Conservation (phyloP, 345 rosid species). For the Camelina sativa region DNA sequence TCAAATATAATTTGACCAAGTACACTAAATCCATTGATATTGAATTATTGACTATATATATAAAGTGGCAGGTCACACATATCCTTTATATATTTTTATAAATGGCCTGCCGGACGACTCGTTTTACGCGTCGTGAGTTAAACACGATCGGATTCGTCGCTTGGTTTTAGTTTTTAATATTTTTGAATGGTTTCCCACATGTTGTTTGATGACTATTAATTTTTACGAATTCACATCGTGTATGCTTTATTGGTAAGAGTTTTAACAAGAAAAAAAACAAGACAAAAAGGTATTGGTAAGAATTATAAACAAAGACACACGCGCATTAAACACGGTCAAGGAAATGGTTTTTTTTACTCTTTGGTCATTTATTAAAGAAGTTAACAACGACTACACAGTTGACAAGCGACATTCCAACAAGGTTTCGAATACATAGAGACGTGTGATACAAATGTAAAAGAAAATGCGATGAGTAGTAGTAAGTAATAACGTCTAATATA, state of each 20-base stretch:
- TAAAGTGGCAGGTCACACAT: neutral
- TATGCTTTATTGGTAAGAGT: constrained; percentile 15
- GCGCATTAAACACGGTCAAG: constrained; percentile 30
- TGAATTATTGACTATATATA: neutral
- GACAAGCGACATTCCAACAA: neutral
- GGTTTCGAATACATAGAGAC: too few species aligned
- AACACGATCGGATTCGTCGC: constrained; percentile 20
- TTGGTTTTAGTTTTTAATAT: neutral
- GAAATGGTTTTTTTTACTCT: neutral
- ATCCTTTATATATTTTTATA: neutral
- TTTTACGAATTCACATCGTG: neutral
- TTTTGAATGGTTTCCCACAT: neutral
- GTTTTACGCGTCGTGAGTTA: constrained; percentile 15
- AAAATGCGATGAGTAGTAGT: too few species aligned
- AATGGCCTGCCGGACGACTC: constrained; percentile 2
- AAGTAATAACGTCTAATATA: too few species aligned
- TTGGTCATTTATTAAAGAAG: neutral
- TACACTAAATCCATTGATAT: constrained; percentile 15
- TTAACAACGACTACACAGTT: neutral
- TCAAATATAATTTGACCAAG: constrained; percentile 11
- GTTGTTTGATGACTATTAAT: neutral
- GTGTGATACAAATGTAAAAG: too few species aligned
- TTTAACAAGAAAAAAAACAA: too few species aligned
- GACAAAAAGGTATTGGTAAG: neutral
- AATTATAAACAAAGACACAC: constrained; percentile 25